phyloP scores from a whole-genome alignment of 1,284 basidiomycete species.

The Takashimella koratensis region DNA sequence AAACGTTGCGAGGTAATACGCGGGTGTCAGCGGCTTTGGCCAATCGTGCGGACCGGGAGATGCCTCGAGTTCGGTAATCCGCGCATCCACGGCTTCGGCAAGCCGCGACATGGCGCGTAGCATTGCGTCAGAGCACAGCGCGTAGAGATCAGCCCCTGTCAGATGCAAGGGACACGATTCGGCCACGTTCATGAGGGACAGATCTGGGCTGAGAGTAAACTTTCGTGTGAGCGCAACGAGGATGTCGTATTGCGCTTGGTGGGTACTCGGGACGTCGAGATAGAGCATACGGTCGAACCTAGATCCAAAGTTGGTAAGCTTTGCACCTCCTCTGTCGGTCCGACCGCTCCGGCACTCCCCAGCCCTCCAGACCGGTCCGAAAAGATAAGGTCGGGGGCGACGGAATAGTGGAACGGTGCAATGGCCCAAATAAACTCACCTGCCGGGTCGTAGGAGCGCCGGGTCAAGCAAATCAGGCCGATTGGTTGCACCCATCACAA shows the following conservation, averaged over 20 bases:
- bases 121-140: constrained; percentile 93
- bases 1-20: constrained; percentile 88
- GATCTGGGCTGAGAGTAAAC: constrained; percentile 71
- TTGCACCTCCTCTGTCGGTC: too few species aligned
- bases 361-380: background rate
- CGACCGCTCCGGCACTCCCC: too few species aligned
- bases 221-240: constrained; percentile 87
- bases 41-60: constrained; percentile 52
- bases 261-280: constrained; percentile 84
- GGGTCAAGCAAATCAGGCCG: constrained; percentile 92
- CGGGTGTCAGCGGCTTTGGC: constrained; percentile 74
- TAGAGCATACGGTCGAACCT: constrained; percentile 98
- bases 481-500: constrained; percentile 98
- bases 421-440: constrained; percentile 52
- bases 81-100: constrained; percentile 71
- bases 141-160: constrained; percentile 97
- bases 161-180: constrained; percentile 84
- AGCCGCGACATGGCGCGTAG: constrained; percentile 90
- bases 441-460: constrained; percentile 85
- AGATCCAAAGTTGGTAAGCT: too few species aligned
- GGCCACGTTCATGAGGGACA: constrained; percentile 66
- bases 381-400: constrained; percentile 2
- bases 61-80: constrained; percentile 57
- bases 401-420: background rate
- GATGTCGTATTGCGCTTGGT: constrained; percentile 82